Evolutionary conservation across 345 rosid genomes (phyloP).

Genomic region (Ailanthus altissimus): DNA sequence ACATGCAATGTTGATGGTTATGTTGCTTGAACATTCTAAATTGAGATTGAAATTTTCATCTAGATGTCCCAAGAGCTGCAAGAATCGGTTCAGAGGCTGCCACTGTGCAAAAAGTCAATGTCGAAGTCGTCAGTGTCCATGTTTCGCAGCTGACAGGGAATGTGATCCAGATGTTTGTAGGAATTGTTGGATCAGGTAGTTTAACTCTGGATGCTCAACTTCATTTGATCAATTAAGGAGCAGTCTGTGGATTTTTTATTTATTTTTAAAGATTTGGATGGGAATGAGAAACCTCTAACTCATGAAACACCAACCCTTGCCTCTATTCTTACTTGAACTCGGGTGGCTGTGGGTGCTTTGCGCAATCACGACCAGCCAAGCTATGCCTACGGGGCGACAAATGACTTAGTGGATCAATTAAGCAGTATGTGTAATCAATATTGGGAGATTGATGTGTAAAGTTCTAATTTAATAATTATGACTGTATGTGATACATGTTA

Average conservation of each 20-base stretch:
- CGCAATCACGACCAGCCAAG: no score
- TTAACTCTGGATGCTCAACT: constrained; percentile 18
- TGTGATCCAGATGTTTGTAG: constrained; percentile 99
- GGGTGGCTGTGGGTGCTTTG: no score
- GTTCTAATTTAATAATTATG: no score
- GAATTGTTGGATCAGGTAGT: constrained; percentile 99
- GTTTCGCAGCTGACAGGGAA: constrained; percentile 99
- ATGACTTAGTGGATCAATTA: no score
- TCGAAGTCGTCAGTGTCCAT: constrained; percentile 99
- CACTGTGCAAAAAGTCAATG: constrained; percentile 99
- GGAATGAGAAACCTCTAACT: no score
- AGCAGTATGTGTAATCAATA: not conserved
- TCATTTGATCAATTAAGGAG: not conserved
- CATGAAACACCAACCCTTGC: no score
- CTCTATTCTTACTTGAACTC: no score
- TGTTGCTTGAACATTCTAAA: constrained; percentile 18
- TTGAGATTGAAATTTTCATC: constrained; percentile 27
- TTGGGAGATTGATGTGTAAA: not conserved
- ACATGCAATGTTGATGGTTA: not conserved
- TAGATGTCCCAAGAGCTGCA: constrained; percentile 96
- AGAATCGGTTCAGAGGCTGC: constrained; percentile 98
- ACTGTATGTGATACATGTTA: not conserved
- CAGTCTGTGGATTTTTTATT: not conserved
- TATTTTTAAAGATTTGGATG: no score
- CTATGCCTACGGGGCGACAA: no score